A percentile compares a stretch with the other conserved stretches of the same genome.
phyloP scores from a whole-genome alignment of 2,329 filamentous ascomycete genomes.

The Penicillium fuscoglaucum region DNA sequence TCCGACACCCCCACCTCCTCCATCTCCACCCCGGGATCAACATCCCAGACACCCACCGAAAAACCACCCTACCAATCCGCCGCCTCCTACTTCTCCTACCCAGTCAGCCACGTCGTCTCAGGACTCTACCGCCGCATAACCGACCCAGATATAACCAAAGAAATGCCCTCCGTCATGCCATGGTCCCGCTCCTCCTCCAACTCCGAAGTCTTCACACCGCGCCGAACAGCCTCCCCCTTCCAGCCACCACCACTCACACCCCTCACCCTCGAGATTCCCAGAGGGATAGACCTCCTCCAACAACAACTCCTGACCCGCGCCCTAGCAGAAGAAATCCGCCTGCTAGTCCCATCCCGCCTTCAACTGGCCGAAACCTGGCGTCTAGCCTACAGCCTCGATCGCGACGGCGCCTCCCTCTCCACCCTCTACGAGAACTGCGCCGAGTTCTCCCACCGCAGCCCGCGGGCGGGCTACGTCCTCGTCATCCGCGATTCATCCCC shows the following conservation, averaged over 20 bases:
- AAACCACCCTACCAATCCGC: constrained; percentile 36
- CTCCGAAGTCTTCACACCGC: constrained; percentile 43
- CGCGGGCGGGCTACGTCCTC: constrained; percentile 81
- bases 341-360: constrained; percentile 81
- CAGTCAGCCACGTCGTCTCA: constrained; percentile 56
- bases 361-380: constrained; percentile 87
- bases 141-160: constrained; percentile 36
- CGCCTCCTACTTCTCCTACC: constrained; percentile 52
- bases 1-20: constrained; percentile 21
- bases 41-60: constrained; percentile 27
- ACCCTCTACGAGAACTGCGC: constrained; percentile 83
- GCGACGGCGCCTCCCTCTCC: constrained; percentile 81
- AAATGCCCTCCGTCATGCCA: constrained; percentile 23
- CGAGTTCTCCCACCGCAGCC: constrained; percentile 62
- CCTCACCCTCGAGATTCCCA: constrained; percentile 57
- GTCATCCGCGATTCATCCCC: constrained; percentile 71
- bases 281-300: constrained; percentile 59
- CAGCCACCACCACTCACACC: constrained; percentile 87
- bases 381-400: constrained; percentile 83
- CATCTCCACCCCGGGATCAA: constrained; percentile 24
- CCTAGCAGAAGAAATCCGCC: constrained; percentile 88
- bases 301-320: constrained; percentile 66
- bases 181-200: constrained; percentile 45
- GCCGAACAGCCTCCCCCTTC: constrained; percentile 72
- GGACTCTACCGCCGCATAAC: constrained; percentile 68